Percentiles rank a stretch among this genome's conserved stretches.
Evolutionary conservation across 192 early-diverging fungal genomes (phyloP).

Genomic region (Chytriomyces sp.): DNA sequence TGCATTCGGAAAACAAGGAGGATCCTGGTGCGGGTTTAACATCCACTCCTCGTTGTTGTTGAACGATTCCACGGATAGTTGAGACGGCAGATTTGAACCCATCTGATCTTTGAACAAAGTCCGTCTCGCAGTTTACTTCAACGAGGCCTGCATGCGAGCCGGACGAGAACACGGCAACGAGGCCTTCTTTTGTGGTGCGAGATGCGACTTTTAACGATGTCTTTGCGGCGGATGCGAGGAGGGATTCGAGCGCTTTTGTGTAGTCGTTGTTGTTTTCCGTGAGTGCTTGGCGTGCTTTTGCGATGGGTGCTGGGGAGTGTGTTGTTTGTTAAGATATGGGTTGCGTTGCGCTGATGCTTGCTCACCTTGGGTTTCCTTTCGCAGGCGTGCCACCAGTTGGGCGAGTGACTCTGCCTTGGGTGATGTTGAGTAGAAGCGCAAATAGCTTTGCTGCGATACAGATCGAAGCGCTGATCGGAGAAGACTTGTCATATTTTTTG

Average conservation of each 20-base stretch:
- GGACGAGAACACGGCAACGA: background rate
- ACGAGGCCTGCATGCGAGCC: conserved; percentile 21
- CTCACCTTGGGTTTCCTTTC: conserved; percentile 69
- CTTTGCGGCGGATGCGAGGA: conserved; percentile 72
- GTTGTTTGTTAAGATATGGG: too few relatives aligned
- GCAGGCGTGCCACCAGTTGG: conserved; percentile 64
- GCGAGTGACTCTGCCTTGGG: conserved; percentile 1
- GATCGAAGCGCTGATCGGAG: too few relatives aligned
- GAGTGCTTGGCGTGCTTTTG: conserved; percentile 4
- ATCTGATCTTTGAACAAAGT: conserved; percentile 75
- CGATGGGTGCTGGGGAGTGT: background rate
- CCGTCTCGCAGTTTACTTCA: conserved; percentile 91
- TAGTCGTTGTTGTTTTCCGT: conserved; percentile 64
- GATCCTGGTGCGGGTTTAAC: background rate
- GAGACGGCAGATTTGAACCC: conserved; percentile 53
- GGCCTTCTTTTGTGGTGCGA: conserved; percentile 31
- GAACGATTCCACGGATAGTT: background rate
- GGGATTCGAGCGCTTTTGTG: conserved; percentile 78
- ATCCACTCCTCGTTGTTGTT: background rate
- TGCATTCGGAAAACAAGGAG: background rate
- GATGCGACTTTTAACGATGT: conserved; percentile 74
- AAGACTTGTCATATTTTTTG: too few relatives aligned
- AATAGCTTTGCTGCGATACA: background rate
- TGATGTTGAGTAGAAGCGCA: background rate
- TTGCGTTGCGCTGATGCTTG: too few relatives aligned